These are phyloP conservation scores for Claviceps capensis DNA, from an alignment of 2,329 filamentous ascomycete species.

Conservation along the genomic window DNA sequence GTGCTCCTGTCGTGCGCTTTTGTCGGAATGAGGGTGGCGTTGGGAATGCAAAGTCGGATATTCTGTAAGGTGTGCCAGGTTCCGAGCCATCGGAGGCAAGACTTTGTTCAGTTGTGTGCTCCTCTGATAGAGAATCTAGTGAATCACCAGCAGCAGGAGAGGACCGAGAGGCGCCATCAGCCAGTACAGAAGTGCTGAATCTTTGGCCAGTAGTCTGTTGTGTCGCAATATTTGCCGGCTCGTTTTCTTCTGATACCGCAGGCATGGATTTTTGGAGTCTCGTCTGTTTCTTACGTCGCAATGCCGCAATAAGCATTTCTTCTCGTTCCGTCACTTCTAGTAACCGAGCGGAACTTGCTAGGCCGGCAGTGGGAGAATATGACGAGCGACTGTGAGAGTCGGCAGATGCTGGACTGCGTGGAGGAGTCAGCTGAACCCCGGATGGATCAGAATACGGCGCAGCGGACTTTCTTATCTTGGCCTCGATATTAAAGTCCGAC, in stretches of 20 bases:
- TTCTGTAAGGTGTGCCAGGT: conserved; percentile 16
- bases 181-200: neutral
- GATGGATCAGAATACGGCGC: conserved; percentile 9
- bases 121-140: neutral
- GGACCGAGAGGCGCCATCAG: neutral
- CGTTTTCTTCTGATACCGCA: conserved; percentile 25
- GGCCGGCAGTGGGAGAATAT: conserved; percentile 23
- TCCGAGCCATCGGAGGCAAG: neutral
- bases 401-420: conserved; percentile 36
- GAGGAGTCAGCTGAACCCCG: conserved; percentile 32
- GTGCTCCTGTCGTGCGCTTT: neutral
- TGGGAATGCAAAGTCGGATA: conserved; percentile 22
- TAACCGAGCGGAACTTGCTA: conserved; percentile 25
- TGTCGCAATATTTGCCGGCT: neutral
- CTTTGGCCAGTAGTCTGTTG: neutral
- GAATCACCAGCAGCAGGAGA: neutral
- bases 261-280: conserved; percentile 35
- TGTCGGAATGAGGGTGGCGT: conserved; percentile 15
- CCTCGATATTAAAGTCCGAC: conserved; percentile 10
- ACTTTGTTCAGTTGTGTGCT: conserved; percentile 6
- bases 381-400: conserved; percentile 32
- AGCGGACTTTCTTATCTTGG: neutral
- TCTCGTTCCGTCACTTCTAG: conserved; percentile 47
- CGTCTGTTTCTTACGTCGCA: conserved; percentile 41
- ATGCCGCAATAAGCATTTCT: conserved; percentile 42